A percentile compares a stretch with the other conserved stretches of the same genome.
phyloP scores from a whole-genome alignment of 345 rosid species.

The Anacardium occidentale region DNA sequence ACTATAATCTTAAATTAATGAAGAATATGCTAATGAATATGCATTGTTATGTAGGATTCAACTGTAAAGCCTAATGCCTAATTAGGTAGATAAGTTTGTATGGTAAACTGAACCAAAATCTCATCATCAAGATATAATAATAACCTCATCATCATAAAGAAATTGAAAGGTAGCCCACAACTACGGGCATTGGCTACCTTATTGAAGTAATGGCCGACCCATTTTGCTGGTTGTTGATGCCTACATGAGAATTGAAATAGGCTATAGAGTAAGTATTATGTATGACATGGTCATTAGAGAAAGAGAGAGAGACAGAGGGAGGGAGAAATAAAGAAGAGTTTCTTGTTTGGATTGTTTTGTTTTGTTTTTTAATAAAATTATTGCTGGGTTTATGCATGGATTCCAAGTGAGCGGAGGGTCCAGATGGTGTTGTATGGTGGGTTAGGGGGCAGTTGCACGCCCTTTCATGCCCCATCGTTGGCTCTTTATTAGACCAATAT shows the following conservation, averaged over 20 bases:
- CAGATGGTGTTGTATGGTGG: conserved; percentile 42
- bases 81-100: conserved; percentile 29
- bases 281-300: conserved; percentile 31
- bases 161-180: conserved; percentile 24
- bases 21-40: not conserved
- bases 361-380: not conserved
- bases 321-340: conserved; percentile 1
- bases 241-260: conserved; percentile 24
- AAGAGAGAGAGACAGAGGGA: conserved; percentile 17
- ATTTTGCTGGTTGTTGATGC: conserved; percentile 43
- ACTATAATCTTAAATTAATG: not conserved
- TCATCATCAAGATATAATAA: conserved; percentile 17
- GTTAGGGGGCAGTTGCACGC: conserved; percentile 63
- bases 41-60: conserved; percentile 38
- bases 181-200: conserved; percentile 19
- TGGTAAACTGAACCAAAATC: not conserved
- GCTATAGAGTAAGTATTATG: conserved; percentile 29
- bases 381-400: conserved; percentile 31
- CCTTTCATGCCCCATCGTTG: conserved; percentile 65
- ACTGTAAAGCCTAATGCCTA: conserved; percentile 10
- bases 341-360: conserved; percentile 2
- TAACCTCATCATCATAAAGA: conserved; percentile 13
- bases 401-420: conserved; percentile 37
- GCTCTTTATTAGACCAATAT: conserved; percentile 55
- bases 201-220: conserved; percentile 42